Evolutionary conservation across 306 rosid species (phyloP).

Genomic region (Ormosia semicastrata): DNA sequence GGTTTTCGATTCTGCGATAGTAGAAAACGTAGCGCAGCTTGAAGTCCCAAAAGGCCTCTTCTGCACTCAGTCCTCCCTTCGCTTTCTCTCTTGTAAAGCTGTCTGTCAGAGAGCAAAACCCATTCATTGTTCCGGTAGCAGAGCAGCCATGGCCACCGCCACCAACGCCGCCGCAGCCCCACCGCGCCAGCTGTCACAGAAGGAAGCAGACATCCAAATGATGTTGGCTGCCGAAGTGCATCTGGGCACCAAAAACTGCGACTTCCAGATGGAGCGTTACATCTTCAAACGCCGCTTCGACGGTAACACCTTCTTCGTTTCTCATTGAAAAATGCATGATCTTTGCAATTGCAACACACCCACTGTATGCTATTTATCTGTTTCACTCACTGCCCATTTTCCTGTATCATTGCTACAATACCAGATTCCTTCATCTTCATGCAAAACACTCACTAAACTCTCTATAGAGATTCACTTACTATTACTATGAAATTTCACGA

Average conservation of each 20-base stretch:
- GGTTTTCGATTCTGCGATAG: not conserved
- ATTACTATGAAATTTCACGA: too few relatives aligned
- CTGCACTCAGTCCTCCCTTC: not conserved
- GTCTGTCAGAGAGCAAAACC: too few relatives aligned
- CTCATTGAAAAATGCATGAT: too few relatives aligned
- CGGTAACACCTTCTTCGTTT: slow-evolving; percentile 33
- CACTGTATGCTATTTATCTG: not conserved
- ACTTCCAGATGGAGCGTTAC: slow-evolving; percentile 90
- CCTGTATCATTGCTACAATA: not conserved
- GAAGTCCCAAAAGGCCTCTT: not conserved
- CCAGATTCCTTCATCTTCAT: not conserved
- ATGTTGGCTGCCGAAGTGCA: slow-evolving; percentile 89
- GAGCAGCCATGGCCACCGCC: slow-evolving; percentile 51
- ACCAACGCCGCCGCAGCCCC: slow-evolving; percentile 29
- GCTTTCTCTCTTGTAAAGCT: not conserved
- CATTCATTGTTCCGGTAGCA: not conserved
- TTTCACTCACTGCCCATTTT: not conserved
- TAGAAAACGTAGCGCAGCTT: not conserved
- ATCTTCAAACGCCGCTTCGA: slow-evolving; percentile 89
- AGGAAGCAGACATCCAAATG: slow-evolving; percentile 83
- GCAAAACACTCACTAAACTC: too few relatives aligned
- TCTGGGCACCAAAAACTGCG: slow-evolving; percentile 83
- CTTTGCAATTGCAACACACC: not conserved
- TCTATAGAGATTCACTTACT: too few relatives aligned
- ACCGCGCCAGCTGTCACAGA: slow-evolving; percentile 71